A percentile compares a stretch with the other conserved stretches of the same genome.
These are phyloP conservation scores for Xerocomellus dryophilus DNA, from an alignment of 768 basidiomycete genomes.

Conservation along the genomic window DNA sequence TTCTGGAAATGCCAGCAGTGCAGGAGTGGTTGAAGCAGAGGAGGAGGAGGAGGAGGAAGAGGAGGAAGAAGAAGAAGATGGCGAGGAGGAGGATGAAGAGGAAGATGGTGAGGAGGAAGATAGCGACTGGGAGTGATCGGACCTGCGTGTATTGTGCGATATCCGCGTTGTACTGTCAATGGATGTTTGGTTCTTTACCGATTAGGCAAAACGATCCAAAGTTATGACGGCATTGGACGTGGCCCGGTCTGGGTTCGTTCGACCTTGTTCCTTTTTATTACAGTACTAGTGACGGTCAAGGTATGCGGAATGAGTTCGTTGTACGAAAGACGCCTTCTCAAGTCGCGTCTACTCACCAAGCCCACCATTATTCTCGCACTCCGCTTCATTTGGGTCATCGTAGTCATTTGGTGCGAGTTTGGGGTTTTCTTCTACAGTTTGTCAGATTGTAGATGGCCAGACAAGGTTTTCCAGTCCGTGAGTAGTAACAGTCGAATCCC, in stretches of 20 bases:
- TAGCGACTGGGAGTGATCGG: constrained; percentile 59
- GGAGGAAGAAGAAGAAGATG: constrained; percentile 12
- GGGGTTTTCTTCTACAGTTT: constrained; percentile 57
- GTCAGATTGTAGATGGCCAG: constrained; percentile 61
- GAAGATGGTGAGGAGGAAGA: constrained; percentile 38
- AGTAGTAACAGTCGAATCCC: constrained; percentile 7
- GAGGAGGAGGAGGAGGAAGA: constrained; percentile 25
- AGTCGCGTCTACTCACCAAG: constrained; percentile 27
- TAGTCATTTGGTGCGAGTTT: constrained; percentile 65
- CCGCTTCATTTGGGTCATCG: constrained; percentile 50
- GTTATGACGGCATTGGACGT: constrained; percentile 11
- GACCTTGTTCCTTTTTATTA: not conserved
- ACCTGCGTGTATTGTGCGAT: constrained; percentile 20
- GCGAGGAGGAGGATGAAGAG: constrained; percentile 21
- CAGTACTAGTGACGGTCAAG: constrained; percentile 1
- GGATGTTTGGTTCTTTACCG: constrained; percentile 1
- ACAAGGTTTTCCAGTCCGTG: constrained; percentile 29
- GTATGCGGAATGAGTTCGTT: constrained; percentile 30
- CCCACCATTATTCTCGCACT: constrained; percentile 40
- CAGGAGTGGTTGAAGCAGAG: constrained; percentile 32
- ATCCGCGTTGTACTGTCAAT: too few relatives aligned
- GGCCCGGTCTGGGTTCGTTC: not conserved
- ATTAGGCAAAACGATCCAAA: constrained; percentile 9
- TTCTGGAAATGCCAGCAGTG: constrained; percentile 48
- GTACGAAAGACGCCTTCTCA: constrained; percentile 27